Evolutionary conservation across 202 grass and related monocot genomes (phyloP).

Genomic region (Elaeis oleifera): DNA sequence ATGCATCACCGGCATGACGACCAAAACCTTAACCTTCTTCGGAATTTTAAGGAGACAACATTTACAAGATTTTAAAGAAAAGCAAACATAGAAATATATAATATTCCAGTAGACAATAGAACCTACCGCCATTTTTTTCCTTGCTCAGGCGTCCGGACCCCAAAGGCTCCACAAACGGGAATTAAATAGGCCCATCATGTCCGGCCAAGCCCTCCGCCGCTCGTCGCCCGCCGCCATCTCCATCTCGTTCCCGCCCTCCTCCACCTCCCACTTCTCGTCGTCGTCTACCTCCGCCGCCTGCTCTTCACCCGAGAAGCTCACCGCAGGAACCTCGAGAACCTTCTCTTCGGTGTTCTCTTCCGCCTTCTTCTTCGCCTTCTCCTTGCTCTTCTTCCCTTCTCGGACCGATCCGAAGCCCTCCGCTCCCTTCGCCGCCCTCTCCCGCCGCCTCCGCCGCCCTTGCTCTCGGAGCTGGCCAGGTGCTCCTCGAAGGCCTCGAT

Average conservation of each 20-base stretch:
- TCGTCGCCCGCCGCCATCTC: slow-evolving; percentile 8
- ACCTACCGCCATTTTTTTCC: background rate
- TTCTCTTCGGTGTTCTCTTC: no score
- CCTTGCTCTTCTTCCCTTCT: slow-evolving; percentile 18
- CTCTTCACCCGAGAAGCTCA: background rate
- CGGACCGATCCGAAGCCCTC: slow-evolving; percentile 3
- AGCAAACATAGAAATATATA: no score
- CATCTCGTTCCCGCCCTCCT: slow-evolving; percentile 1
- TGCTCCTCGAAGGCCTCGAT: slow-evolving; percentile 6
- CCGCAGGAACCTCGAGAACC: background rate
- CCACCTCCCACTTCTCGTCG: slow-evolving; percentile 5
- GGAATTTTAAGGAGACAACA: no score
- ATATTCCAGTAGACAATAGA: background rate
- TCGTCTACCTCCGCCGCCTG: background rate
- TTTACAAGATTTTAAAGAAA: no score
- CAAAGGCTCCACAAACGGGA: slow-evolving; percentile 38
- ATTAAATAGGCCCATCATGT: slow-evolving; percentile 36
- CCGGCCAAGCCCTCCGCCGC: slow-evolving; percentile 44
- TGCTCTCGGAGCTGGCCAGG: background rate
- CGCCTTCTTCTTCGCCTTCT: slow-evolving; percentile 19
- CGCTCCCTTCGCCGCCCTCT: background rate
- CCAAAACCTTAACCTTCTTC: no score
- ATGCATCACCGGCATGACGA: no score
- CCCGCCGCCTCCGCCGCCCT: background rate
- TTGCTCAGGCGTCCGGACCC: slow-evolving; percentile 21